phyloP scores from a whole-genome alignment of 2,329 filamentous ascomycete species.

The Colletotrichum coccodes region DNA sequence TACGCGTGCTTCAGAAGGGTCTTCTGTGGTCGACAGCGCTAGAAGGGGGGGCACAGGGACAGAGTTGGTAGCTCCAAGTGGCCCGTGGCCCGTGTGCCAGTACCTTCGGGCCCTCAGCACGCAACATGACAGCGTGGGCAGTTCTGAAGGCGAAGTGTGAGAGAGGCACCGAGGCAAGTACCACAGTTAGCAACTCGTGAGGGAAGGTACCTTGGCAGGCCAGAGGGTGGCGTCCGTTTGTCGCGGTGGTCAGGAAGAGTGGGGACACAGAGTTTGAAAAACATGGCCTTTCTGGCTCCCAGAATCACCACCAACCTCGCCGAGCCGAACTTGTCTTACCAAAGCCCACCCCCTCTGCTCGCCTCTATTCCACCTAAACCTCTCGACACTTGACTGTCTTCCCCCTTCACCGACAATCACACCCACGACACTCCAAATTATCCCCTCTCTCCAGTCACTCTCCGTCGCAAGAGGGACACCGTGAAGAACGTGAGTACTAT shows the following conservation, averaged over 20 bases:
- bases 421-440: slow-evolving; percentile 11
- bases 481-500: slow-evolving; percentile 30
- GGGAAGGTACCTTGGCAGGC: slow-evolving; percentile 21
- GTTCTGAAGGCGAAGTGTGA: background rate
- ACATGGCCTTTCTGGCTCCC: slow-evolving; percentile 35
- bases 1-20: slow-evolving; percentile 24
- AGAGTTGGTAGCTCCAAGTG: slow-evolving; percentile 1
- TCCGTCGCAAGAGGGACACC: slow-evolving; percentile 26
- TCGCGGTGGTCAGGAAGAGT: slow-evolving; percentile 30
- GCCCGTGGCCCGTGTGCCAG: slow-evolving; percentile 11
- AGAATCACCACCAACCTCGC: slow-evolving; percentile 39
- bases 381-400: slow-evolving; percentile 32
- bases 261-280: slow-evolving; percentile 34
- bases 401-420: slow-evolving; percentile 34
- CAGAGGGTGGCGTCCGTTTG: slow-evolving; percentile 28
- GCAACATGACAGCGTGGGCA: slow-evolving; percentile 13
- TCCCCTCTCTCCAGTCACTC: slow-evolving; percentile 12
- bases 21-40: slow-evolving; percentile 16
- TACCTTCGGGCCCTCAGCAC: slow-evolving; percentile 2
- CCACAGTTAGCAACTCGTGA: background rate
- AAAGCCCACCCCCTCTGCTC: slow-evolving; percentile 32
- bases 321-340: slow-evolving; percentile 31
- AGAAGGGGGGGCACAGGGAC: slow-evolving; percentile 8
- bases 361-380: slow-evolving; percentile 30
- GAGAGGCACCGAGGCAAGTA: background rate